Conservation (phyloP, 495 filamentous ascomycete species). For the Trichocladium uniseriatum region DNA sequence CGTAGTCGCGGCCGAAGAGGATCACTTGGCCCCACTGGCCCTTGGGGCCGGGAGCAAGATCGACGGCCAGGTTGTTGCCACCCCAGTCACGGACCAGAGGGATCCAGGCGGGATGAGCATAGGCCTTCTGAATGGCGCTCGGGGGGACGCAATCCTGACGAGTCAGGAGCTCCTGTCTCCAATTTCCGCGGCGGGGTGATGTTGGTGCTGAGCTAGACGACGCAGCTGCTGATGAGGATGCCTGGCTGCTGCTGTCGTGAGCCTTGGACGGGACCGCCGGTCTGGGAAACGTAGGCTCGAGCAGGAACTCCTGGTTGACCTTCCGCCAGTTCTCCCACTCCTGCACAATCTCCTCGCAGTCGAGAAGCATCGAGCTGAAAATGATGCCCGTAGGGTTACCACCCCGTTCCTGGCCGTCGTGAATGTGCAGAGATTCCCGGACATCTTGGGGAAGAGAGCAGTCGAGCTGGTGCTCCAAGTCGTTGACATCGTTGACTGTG, state of each 20-base stretch:
- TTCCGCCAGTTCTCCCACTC: slow-evolving; percentile 95
- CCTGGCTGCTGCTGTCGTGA: slow-evolving; percentile 45
- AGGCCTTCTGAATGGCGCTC: slow-evolving; percentile 79
- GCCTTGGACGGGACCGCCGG: slow-evolving; percentile 56
- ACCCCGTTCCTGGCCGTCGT: slow-evolving; percentile 93
- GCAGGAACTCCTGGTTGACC: slow-evolving; percentile 82
- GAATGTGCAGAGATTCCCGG: slow-evolving; percentile 78
- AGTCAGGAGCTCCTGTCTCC: slow-evolving; percentile 77
- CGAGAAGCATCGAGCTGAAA: slow-evolving; percentile 88
- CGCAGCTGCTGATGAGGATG: slow-evolving; percentile 39
- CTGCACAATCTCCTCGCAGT: slow-evolving; percentile 97
- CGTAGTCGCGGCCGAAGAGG: slow-evolving; percentile 93
- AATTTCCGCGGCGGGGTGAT: slow-evolving; percentile 52
- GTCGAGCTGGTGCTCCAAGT: slow-evolving; percentile 92
- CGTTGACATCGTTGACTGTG: slow-evolving; percentile 91
- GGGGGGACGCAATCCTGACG: slow-evolving; percentile 85
- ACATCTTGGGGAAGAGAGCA: slow-evolving; percentile 90
- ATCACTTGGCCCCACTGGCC: slow-evolving; percentile 96
- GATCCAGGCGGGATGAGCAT: slow-evolving; percentile 93
- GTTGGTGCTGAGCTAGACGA: slow-evolving; percentile 30
- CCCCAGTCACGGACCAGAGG: slow-evolving; percentile 96
- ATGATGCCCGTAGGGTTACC: slow-evolving; percentile 86
- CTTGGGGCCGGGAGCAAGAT: slow-evolving; percentile 82
- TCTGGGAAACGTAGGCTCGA: slow-evolving; percentile 43
- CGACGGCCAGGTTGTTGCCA: slow-evolving; percentile 90